Evolutionary conservation across 768 basidiomycete species (phyloP).

Genomic region (Tylopilus plumbeoviolaceoides): DNA sequence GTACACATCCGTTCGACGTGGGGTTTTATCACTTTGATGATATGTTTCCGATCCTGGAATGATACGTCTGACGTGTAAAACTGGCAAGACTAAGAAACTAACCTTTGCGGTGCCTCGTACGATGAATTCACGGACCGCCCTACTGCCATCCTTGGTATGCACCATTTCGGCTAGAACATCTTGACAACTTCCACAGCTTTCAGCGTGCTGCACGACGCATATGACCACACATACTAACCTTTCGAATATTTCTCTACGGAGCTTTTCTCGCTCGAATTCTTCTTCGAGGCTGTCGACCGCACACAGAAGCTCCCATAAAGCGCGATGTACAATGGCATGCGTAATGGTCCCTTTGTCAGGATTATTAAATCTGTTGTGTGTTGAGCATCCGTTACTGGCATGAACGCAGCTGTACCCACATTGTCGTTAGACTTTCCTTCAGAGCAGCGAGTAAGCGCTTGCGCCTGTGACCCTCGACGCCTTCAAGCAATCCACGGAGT

Average conservation of each 20-base stretch:
- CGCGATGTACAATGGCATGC: conserved; percentile 84
- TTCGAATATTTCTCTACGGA: conserved; percentile 78
- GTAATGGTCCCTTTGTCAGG: conserved; percentile 86
- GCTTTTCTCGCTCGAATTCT: conserved; percentile 66
- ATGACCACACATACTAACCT: conserved; percentile 39
- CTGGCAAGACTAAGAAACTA: not conserved
- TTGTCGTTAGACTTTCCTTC: conserved; percentile 68
- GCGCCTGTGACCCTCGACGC: conserved; percentile 56
- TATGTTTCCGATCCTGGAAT: conserved; percentile 80
- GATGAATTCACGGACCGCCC: conserved; percentile 81
- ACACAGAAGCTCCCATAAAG: conserved; percentile 79
- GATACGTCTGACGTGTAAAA: not conserved
- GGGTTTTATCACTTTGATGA: conserved; percentile 84
- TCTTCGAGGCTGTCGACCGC: conserved; percentile 56
- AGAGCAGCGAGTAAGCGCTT: conserved; percentile 64
- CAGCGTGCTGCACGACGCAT: not conserved
- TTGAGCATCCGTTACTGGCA: not conserved
- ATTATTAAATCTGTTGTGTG: conserved; percentile 72
- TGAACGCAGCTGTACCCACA: conserved; percentile 46
- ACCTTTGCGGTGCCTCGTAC: conserved; percentile 83
- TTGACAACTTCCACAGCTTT: conserved; percentile 51
- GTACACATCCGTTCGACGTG: conserved; percentile 85
- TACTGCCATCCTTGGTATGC: conserved; percentile 89
- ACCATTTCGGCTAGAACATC: conserved; percentile 90
- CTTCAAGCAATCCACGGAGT: conserved; percentile 63